Base-by-base conservation (phyloP, 2,329 filamentous ascomycete species). In the Aspergillus niger region DNA sequence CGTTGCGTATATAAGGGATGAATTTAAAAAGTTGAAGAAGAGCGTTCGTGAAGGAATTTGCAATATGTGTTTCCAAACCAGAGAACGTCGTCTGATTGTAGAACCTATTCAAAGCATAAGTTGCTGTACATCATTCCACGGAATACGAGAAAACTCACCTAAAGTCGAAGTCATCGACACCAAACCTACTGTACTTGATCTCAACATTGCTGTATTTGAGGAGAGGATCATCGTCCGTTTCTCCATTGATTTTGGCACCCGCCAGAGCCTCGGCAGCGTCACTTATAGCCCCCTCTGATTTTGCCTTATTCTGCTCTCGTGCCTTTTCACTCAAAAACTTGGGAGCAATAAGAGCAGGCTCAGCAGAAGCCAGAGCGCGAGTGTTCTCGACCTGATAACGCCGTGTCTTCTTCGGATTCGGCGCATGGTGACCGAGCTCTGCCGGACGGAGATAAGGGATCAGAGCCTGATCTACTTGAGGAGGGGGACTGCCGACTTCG, bases 91-190 rank as follows among this genome's bases (percentile, higher is more conserved):
- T 98, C 73, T 91, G 92, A 77, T 99, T 99, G 82, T 96, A 99
- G 75, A 91, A 98, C 59, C 91, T 92, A 65, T 3, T 24, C 8
- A 4, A n/a, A n/a, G 11, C 11, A 24, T 57, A 4, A 54, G 36
- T 13, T 43, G 8, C 15, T 44, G 38, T 5, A 15, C 30, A 17
- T 15, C 8, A 20, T 30, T 7, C 2, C 8, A 5, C 8, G 8
- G 8, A 10, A 68, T 47, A 71, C 60, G 17, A 22, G 2, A 7
- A 81, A 10, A 91, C 97, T 76, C 90, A 97, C 88, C 90, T 90
- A 77, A 99, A 99, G 76, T 99, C 95, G 74, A 99, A 99, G 76
- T 99, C 96, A 70, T 98, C 94, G n/a, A 99, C 92, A 20, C 95
- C 95, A 76, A 97, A 99, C 73, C 92, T 96, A 82, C 94, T 97